Conservation (phyloP, 2,329 filamentous ascomycete genomes). For the Didymella arachidicola region DNA sequence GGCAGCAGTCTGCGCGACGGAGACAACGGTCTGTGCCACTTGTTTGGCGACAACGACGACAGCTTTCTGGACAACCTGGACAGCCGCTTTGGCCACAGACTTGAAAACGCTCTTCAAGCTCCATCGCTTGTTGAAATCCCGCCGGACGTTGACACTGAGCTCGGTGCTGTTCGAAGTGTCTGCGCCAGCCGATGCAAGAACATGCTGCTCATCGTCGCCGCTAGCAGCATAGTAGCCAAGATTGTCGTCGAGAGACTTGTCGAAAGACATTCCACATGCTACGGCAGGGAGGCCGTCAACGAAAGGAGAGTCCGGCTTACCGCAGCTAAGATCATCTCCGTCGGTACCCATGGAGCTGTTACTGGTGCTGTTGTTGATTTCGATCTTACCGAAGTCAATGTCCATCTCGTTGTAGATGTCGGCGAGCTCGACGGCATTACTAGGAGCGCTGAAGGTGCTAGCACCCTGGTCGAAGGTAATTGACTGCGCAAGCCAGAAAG, state of each 20-base stretch:
- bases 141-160: background rate
- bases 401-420: conserved; percentile 19
- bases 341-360: conserved; percentile 6
- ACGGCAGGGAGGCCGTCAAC: conserved; percentile 14
- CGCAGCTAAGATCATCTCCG: conserved; percentile 9
- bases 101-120: conserved; percentile 12
- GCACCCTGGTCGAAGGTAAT: conserved; percentile 5
- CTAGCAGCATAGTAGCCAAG: conserved; percentile 14
- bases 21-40: conserved; percentile 6
- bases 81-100: background rate
- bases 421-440: conserved; percentile 7
- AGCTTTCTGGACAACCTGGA: conserved; percentile 6
- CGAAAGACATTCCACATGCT: conserved; percentile 18
- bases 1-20: conserved; percentile 13
- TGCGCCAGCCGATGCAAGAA: conserved; percentile 9
- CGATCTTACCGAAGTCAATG: conserved; percentile 19
- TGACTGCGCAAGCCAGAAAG: conserved; percentile 18
- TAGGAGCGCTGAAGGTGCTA: conserved; percentile 17
- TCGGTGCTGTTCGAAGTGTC: conserved; percentile 4
- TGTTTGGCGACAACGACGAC: conserved; percentile 13
- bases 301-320: conserved; percentile 16
- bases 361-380: conserved; percentile 12
- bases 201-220: conserved; percentile 16
- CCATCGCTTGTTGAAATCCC: conserved; percentile 11
- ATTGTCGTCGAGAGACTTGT: conserved; percentile 10